A percentile compares a stretch with the other conserved stretches of the same genome.
Evolutionary conservation across 352 stramenopile genomes (phyloP).

Genomic region (Globisporangium nodosum): DNA sequence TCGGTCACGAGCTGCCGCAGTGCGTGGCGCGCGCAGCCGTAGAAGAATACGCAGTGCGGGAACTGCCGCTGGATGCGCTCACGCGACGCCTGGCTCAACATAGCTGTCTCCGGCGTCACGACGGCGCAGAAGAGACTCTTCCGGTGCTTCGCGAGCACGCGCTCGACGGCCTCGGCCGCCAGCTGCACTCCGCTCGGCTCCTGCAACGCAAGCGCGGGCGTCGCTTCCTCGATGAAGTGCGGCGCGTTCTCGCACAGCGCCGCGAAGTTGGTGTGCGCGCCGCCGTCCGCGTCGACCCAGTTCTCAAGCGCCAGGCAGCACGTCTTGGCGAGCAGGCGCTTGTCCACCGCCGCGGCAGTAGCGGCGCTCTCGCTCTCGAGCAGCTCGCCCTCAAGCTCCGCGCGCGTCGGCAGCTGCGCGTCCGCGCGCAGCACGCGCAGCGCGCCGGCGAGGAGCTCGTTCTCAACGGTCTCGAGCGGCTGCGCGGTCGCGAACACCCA

Average conservation of each 20-base stretch:
- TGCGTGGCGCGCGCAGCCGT: slow-evolving; percentile 53
- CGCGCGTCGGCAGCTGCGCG: slow-evolving; percentile 31
- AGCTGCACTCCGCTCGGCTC: slow-evolving; percentile 12
- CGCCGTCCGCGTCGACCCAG: slow-evolving; percentile 37
- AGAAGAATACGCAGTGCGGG: slow-evolving; percentile 55
- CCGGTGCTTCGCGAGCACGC: slow-evolving; percentile 39
- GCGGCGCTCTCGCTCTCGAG: slow-evolving; percentile 46
- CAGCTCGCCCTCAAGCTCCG: slow-evolving; percentile 62
- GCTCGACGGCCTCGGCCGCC: slow-evolving; percentile 37
- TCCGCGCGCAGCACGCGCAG: slow-evolving; percentile 37
- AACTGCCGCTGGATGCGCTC: slow-evolving; percentile 54
- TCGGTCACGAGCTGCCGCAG: slow-evolving; percentile 46
- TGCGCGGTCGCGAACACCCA: slow-evolving; percentile 63
- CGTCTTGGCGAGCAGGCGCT: slow-evolving; percentile 35
- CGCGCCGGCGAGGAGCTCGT: slow-evolving; percentile 33
- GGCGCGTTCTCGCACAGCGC: slow-evolving; percentile 27
- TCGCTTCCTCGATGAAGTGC: slow-evolving; percentile 41
- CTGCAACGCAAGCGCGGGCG: slow-evolving; percentile 1
- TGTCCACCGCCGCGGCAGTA: slow-evolving; percentile 36
- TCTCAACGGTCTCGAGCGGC: slow-evolving; percentile 39
- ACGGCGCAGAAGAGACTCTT: slow-evolving; percentile 48
- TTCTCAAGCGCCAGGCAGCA: slow-evolving; percentile 58
- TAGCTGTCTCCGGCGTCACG: slow-evolving; percentile 35
- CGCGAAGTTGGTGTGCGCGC: slow-evolving; percentile 37
- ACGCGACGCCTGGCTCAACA: slow-evolving; percentile 32